These are phyloP conservation scores for Diaporthe sp. DNA, from an alignment of 2,329 filamentous ascomycete species.

Conservation along the genomic window DNA sequence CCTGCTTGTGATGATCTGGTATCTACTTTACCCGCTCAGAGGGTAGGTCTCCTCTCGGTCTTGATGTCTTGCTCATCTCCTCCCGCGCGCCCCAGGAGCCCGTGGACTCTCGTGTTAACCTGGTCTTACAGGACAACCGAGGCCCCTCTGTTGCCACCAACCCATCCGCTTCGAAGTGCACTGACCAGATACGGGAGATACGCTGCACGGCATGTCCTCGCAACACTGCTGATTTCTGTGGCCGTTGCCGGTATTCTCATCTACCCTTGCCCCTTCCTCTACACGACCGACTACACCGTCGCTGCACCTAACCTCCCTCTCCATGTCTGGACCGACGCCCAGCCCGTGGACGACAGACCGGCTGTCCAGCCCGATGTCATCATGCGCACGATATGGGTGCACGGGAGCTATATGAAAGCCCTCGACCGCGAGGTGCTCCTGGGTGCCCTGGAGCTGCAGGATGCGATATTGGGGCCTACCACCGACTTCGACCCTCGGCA, in stretches of 20 bases:
- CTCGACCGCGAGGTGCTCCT: slow-evolving; percentile 73
- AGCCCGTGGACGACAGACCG: slow-evolving; percentile 65
- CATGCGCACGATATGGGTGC: slow-evolving; percentile 85
- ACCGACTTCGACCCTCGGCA: slow-evolving; percentile 63
- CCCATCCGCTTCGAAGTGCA: slow-evolving; percentile 72
- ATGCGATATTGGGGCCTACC: slow-evolving; percentile 73
- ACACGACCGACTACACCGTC: slow-evolving; percentile 76
- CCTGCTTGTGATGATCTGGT: slow-evolving; percentile 73
- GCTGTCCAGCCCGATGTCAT: slow-evolving; percentile 74
- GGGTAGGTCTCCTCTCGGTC: slow-evolving; percentile 64
- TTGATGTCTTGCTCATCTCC: slow-evolving; percentile 37
- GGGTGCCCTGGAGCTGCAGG: slow-evolving; percentile 75
- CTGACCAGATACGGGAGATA: slow-evolving; percentile 78
- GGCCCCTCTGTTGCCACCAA: slow-evolving; percentile 72
- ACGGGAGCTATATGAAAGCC: slow-evolving; percentile 83
- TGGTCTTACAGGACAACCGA: slow-evolving; percentile 71
- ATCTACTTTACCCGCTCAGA: slow-evolving; percentile 80
- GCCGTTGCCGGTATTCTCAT: slow-evolving; percentile 75
- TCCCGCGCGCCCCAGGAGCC: background rate
- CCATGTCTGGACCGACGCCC: slow-evolving; percentile 84
- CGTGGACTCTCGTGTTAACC: background rate
- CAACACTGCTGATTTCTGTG: slow-evolving; percentile 79
- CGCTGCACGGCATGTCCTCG: slow-evolving; percentile 78
- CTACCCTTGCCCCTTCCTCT: slow-evolving; percentile 81
- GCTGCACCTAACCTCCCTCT: slow-evolving; percentile 78